Evolutionary conservation across 768 basidiomycete species (phyloP), one percentile per base, ranked within the genome.

Genomic region (Tylopilus vinaceipallidus): DNA sequence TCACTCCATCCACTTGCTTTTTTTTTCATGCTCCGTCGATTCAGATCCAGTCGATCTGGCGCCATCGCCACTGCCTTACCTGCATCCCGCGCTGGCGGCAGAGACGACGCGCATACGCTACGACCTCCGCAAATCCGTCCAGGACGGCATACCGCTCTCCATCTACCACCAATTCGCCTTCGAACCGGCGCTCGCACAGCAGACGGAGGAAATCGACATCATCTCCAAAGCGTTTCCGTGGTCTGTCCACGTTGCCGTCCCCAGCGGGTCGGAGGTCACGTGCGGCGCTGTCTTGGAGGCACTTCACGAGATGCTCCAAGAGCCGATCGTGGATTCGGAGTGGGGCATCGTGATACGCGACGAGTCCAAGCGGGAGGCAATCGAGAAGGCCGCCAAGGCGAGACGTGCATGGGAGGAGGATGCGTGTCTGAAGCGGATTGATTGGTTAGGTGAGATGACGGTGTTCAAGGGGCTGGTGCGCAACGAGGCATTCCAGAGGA

Each of bases 201-300:
- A 63, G 3, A 56, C 63, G 8, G 1, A 52, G 1, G 57, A 66
- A 3, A 54, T 85, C 50, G 79, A 79, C 11, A 71, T 88, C 39
- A 70, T 86, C 51, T 84, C 76, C 14, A 79, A 78, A 47, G 64
- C 74, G 3, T 86, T 86, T 63, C 86, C 85, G 0, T 87, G 86
- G 85, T 58, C 74, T 4, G 75, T 85, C 56, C 78, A 84, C 17
- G 77, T 88, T 51, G 68, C 69, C 19, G 68, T 68, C 16, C 62
- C 64, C 0, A 29, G 54, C 0, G 62, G 65, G 5, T 56, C 67
- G 3, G 27, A 58, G 17, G 50, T 75, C 39, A 81, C 81, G 2
- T 82, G 80, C 51, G 71, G 74, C 41, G 71, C 72, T 17, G 67
- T 88, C 5, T 84, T 84, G 72, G 76, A 79, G 26, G 78, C 73